Evolutionary conservation across 495 filamentous ascomycete genomes (phyloP), one percentile per base, ranked within the genome.

Genomic region (Xanthoparmelia taractica): DNA sequence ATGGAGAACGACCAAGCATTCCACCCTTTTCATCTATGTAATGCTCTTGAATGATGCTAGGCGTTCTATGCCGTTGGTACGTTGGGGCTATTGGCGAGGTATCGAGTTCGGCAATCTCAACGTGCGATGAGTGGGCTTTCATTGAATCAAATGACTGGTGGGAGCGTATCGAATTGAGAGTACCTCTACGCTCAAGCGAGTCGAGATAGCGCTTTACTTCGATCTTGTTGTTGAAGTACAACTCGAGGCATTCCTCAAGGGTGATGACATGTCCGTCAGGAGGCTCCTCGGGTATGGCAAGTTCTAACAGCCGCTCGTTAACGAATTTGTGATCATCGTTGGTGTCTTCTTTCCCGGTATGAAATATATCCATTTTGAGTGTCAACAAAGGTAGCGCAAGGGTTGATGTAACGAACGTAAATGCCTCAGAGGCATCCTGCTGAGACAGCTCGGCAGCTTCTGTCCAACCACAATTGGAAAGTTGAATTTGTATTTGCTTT

Each of bases 351-450:
- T 85, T 87, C 5, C 92, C 94, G 10, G 88, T 87, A 65, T 98
- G 94, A 66, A 89, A 97, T 33, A 98, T 86, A 68, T 97, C 92
- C 79, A 97, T 92, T 66, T 96, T 96, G 23, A 98, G 75, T 0
- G 93, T 91, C 27, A 98, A 83, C 11, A 96, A 83, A 8, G 94
- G 94, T 34, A 98, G 74, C 63, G 95, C 85, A 38, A 98, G 78
- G 43, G 84, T 90, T 59, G 89, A 92, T 4, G 93, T 96, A 58
- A 98, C 90, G 74, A 96, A 96, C 0, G 86, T 88, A 71, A 97
- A 98, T 3, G 92, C 93, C 72, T 98, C 94, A 0, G 94, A 97
- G 3, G 87, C 86, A 74, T 98, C 94, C 69, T 98, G 94, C 72
- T 98, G 94, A 61, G 82, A 79, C 34, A 90, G 69, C 48, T 80